Evolutionary conservation across 2,329 filamentous ascomycete species (phyloP), one percentile per base, ranked within the genome.

Genomic region (Lachnellula hyalina): DNA sequence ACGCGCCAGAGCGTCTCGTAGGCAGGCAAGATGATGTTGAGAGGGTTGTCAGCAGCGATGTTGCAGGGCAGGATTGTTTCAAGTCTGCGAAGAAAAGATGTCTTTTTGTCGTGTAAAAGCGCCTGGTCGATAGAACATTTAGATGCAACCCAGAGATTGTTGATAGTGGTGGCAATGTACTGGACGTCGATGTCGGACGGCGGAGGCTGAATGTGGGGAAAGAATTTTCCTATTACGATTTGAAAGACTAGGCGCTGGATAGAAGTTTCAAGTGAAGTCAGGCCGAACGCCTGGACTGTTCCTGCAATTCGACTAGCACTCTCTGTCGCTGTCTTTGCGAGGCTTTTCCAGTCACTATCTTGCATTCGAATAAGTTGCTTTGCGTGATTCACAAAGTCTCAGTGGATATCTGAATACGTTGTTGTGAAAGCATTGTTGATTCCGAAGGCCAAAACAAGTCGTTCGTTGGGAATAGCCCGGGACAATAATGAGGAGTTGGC

Each of bases 391-490:
- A 53, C 28, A 44, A 53, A 56, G 12, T 21, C 11, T 47, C 42
- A 21, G 40, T 59, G 47, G 15, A 47, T 41, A 1, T 14, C 8
- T 11, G 15, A 9, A 32, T 56, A 23, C 3, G 35, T 49, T 3
- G 61, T 61, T 3, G 59, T 63, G 25, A 63, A 61, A 1, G 59
- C 53, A 36, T 63, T 61, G 2, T 57, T 40, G 8, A 61, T 61
- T 1, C 55, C 52, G 28, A 63, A 63, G 3, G 47, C 51, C 5
- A 8, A 32, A 1, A 53, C 41, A 4, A 61, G 51, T 21, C 58
- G 35, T 47, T 41, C 8, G 34, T 63, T 63, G 23, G 52, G 52
- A 7, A 15, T 17, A 3, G 59, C 57, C 52, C 57, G 44, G 15
- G 40, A 34, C 9, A 36, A 14, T 2, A 61, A 47, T 23, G 40